phyloP scores from a whole-genome alignment of 1,139 yeast species.

The Geotrichum armillariae region DNA sequence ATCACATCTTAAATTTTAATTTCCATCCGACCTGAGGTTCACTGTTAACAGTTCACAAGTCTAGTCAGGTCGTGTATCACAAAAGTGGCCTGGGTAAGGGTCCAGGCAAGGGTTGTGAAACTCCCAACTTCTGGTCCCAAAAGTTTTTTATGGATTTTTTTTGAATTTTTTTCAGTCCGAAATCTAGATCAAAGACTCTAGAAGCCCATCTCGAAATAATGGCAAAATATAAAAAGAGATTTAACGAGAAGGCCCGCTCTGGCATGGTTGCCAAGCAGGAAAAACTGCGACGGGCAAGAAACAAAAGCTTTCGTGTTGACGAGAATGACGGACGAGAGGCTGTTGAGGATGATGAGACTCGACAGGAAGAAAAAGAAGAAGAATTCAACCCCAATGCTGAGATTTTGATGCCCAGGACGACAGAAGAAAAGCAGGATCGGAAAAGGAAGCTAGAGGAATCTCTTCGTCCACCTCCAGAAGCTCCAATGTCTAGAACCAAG shows the following conservation, averaged over 20 bases:
- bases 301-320: conserved; percentile 50
- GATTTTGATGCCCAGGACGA: conserved; percentile 50
- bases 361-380: conserved; percentile 29
- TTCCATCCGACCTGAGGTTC: no score
- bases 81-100: conserved; percentile 9
- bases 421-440: conserved; percentile 59
- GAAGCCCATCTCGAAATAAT: conserved; percentile 43
- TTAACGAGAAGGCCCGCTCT: conserved; percentile 81
- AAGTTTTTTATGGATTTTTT: conserved; percentile 4
- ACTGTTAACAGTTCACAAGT: no score
- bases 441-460: conserved; percentile 65
- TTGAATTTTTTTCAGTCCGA: neutral
- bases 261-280: conserved; percentile 85
- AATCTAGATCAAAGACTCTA: neutral
- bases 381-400: conserved; percentile 59
- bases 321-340: conserved; percentile 41
- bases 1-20: no score
- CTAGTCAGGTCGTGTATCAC: no score
- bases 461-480: conserved; percentile 54
- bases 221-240: conserved; percentile 82
- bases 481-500: conserved; percentile 71
- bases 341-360: conserved; percentile 41
- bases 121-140: conserved; percentile 11
- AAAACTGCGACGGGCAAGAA: conserved; percentile 64
- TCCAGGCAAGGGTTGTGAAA: neutral